These are phyloP conservation scores for Aspergillus tamarii DNA, from an alignment of 2,329 filamentous ascomycete genomes.

Conservation along the genomic window DNA sequence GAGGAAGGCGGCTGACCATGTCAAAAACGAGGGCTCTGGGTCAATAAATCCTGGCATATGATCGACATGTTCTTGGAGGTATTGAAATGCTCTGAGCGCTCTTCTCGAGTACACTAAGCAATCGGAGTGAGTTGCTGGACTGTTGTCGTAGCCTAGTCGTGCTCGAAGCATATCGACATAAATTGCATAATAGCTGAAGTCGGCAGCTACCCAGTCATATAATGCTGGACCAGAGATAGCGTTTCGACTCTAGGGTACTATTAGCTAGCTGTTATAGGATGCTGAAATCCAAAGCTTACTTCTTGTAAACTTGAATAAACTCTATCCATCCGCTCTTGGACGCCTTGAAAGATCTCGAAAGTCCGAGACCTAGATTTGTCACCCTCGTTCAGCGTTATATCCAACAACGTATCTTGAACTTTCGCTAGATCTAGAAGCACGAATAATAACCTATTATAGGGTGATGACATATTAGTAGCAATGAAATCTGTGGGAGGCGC, in stretches of 20 bases:
- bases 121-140: conserved; percentile 25
- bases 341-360: conserved; percentile 15
- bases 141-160: conserved; percentile 22
- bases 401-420: conserved; percentile 15
- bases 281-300: conserved; percentile 12
- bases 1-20: conserved; percentile 18
- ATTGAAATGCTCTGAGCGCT: conserved; percentile 17
- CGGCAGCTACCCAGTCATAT: conserved; percentile 25
- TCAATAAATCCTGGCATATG: conserved; percentile 16
- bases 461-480: not conserved
- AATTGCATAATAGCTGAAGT: conserved; percentile 31
- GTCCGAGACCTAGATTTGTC: not conserved
- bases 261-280: not conserved
- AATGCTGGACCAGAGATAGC: conserved; percentile 14
- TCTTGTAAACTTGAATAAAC: conserved; percentile 22
- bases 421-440: conserved; percentile 17
- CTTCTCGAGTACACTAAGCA: conserved; percentile 27
- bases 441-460: conserved; percentile 14
- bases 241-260: conserved; percentile 14
- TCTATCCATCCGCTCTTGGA: conserved; percentile 22
- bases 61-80: conserved; percentile 15
- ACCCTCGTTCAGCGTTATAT: not conserved
- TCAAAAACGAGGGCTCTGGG: conserved; percentile 21
- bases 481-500: conserved; percentile 15
- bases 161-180: conserved; percentile 31